These are phyloP conservation scores for Solanum pimpinellifolium DNA, from an alignment of 257 asterid genomes.

Conservation along the genomic window DNA sequence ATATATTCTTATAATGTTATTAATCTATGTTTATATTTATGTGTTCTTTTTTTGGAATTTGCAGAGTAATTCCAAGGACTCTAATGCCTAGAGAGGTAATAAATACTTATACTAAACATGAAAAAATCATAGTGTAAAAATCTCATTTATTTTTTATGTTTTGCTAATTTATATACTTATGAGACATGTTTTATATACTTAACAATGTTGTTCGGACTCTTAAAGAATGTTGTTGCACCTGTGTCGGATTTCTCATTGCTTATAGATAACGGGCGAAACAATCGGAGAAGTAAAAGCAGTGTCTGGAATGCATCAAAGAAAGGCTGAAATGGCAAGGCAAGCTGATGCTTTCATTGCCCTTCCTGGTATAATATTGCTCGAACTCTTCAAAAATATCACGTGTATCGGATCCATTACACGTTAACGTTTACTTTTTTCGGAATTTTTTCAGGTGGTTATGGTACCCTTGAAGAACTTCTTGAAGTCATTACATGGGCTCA, in stretches of 20 bases:
- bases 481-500: slow-evolving; percentile 98
- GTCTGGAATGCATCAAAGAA: slow-evolving; percentile 84
- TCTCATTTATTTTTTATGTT: background rate
- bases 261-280: slow-evolving; percentile 59
- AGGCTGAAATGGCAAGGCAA: slow-evolving; percentile 93
- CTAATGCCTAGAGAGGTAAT: slow-evolving; percentile 87
- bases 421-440: background rate
- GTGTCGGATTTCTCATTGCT: background rate
- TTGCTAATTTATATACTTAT: background rate
- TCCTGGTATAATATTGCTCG: slow-evolving; percentile 39
- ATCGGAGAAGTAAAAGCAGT: slow-evolving; percentile 84
- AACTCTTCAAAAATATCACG: background rate
- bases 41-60: background rate
- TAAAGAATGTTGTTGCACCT: background rate
- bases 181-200: background rate
- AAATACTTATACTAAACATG: background rate
- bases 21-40: background rate
- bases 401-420: background rate
- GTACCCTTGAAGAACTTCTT: slow-evolving; percentile 89
- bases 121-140: background rate
- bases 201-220: background rate
- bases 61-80: slow-evolving; percentile 85
- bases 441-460: slow-evolving; percentile 59
- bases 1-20: background rate
- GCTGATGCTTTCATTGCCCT: slow-evolving; percentile 97